Evolutionary conservation across 352 stramenopile species (phyloP).

Genomic region (Phytophthora capsici): DNA sequence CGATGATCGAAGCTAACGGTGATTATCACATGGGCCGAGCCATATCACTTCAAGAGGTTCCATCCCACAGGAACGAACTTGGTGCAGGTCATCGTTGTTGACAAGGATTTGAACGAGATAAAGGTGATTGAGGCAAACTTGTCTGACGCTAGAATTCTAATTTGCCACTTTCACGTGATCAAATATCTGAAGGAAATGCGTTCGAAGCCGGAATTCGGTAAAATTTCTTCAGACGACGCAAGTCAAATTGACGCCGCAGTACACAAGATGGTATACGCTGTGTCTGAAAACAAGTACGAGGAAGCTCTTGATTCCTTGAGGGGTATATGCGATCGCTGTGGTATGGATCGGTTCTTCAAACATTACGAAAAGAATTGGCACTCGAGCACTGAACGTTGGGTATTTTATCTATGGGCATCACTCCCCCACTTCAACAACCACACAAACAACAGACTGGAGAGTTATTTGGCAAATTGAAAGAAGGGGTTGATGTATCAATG

Average conservation of each 20-base stretch:
- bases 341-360: too few species aligned
- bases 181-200: too few species aligned
- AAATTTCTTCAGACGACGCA: conserved; percentile 18
- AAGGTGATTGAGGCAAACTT: conserved; percentile 15
- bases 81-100: not conserved
- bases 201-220: conserved; percentile 20
- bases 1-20: not conserved
- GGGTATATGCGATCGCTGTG: too few species aligned
- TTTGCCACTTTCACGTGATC: conserved; percentile 35
- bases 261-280: too few species aligned
- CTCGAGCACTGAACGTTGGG: conserved; percentile 25
- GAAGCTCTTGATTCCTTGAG: too few species aligned
- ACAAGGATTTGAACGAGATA: conserved; percentile 8
- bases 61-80: not conserved
- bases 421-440: conserved; percentile 32
- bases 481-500: not conserved
- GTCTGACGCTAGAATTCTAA: conserved; percentile 3
- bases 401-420: conserved; percentile 5
- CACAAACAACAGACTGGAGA: conserved; percentile 43
- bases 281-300: too few species aligned
- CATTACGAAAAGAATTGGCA: conserved; percentile 39
- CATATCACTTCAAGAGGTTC: not conserved
- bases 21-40: conserved; percentile 1
- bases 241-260: too few species aligned
- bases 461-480: conserved; percentile 36